Evolutionary conservation across 2,329 filamentous ascomycete genomes (phyloP).

Genomic region (Talaromyces verruculosus): DNA sequence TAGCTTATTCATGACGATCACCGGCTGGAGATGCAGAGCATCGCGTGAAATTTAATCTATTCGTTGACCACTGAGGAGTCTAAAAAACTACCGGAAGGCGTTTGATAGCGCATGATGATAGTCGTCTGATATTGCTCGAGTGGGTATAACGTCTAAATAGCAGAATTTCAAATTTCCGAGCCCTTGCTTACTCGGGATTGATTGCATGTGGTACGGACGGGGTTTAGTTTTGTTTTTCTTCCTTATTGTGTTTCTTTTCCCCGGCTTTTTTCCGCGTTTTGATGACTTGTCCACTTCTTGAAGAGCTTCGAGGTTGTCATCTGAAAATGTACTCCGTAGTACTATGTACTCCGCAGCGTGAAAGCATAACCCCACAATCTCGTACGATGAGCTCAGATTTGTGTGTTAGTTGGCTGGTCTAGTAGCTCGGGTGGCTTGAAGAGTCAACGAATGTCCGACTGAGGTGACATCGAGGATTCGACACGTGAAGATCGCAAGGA

Average conservation of each 20-base stretch:
- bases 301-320: neutral
- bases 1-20: neutral
- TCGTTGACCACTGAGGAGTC: neutral
- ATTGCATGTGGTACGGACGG: neutral
- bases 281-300: neutral
- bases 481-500: neutral
- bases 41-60: neutral
- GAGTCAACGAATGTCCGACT: slow-evolving; percentile 10
- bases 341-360: slow-evolving; percentile 3
- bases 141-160: neutral
- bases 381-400: neutral
- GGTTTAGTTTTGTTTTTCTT: neutral
- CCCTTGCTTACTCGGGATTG: neutral
- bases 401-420: slow-evolving; percentile 2
- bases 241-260: neutral
- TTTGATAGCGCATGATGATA: neutral
- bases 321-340: neutral
- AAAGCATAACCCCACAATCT: neutral
- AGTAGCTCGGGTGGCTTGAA: neutral
- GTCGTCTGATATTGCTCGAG: neutral
- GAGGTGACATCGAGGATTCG: slow-evolving; percentile 3
- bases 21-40: neutral
- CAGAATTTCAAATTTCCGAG: neutral
- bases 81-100: neutral
- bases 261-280: slow-evolving; percentile 6